A percentile compares a stretch with the other conserved stretches of the same genome.
Evolutionary conservation across 345 rosid genomes (phyloP).

Genomic region (Alliaria petiolata): DNA sequence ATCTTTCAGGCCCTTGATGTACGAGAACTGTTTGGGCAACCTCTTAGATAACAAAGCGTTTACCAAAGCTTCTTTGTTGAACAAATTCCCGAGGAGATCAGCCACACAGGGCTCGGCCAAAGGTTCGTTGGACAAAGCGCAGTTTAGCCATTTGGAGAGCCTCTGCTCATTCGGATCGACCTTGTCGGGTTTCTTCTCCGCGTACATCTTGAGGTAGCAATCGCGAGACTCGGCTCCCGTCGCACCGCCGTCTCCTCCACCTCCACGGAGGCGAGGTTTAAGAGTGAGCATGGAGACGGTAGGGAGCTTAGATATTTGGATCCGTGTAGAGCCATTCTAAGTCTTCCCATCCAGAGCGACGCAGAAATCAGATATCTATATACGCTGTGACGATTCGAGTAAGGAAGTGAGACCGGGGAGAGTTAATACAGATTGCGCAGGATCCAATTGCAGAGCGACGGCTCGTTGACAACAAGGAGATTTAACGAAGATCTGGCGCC

Average conservation of each 20-base stretch:
- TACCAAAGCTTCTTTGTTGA: slow-evolving; percentile 79
- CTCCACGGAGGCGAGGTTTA: slow-evolving; percentile 58
- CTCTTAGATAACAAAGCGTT: slow-evolving; percentile 65
- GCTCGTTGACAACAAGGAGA: slow-evolving; percentile 31
- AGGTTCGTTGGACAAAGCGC: slow-evolving; percentile 79
- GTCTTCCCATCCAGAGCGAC: slow-evolving; percentile 60
- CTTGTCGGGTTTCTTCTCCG: slow-evolving; percentile 88
- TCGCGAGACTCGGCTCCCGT: slow-evolving; percentile 96
- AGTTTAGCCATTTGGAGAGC: slow-evolving; percentile 82
- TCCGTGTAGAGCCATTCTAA: slow-evolving; percentile 41
- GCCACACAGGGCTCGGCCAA: slow-evolving; percentile 75
- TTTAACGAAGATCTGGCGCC: slow-evolving; percentile 46
- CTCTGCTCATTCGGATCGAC: slow-evolving; percentile 91
- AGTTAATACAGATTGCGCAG: slow-evolving; percentile 36
- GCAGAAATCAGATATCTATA: slow-evolving; percentile 38
- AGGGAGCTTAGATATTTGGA: slow-evolving; percentile 41
- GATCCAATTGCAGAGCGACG: slow-evolving; percentile 43
- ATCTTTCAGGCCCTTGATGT: slow-evolving; percentile 82
- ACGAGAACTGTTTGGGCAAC: slow-evolving; percentile 61
- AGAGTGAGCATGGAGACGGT: slow-evolving; percentile 57
- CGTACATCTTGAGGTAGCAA: slow-evolving; percentile 97
- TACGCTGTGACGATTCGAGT: slow-evolving; percentile 15
- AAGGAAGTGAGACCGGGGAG: slow-evolving; percentile 39
- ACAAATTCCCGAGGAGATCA: slow-evolving; percentile 79
- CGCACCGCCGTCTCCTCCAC: slow-evolving; percentile 99